Evolutionary conservation across 805 yeast species (phyloP).

Genomic region (Ogataea nonfermentans): DNA sequence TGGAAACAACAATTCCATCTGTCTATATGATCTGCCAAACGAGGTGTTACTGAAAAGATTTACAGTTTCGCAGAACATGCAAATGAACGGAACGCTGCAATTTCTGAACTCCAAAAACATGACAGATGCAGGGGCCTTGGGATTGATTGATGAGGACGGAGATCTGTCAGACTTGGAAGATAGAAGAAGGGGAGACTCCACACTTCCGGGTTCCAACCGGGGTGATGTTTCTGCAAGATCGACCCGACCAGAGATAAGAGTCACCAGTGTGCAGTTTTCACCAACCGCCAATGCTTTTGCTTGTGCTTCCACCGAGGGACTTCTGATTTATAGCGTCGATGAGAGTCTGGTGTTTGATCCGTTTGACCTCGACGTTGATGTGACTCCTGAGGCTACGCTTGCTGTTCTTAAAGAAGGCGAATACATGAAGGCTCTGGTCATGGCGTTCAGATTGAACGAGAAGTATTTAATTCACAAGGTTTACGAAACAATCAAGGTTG

Average conservation of each 20-base stretch:
- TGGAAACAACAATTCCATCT: constrained; percentile 87
- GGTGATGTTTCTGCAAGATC: constrained; percentile 78
- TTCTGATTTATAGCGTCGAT: constrained; percentile 78
- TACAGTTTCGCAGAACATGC: constrained; percentile 85
- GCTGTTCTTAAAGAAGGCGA: constrained; percentile 59
- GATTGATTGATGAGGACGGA: constrained; percentile 78
- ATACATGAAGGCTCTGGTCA: constrained; percentile 75
- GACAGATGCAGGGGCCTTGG: constrained; percentile 86
- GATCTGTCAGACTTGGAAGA: constrained; percentile 86
- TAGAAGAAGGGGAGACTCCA: constrained; percentile 47
- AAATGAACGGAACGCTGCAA: constrained; percentile 82
- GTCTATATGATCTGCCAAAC: constrained; percentile 85
- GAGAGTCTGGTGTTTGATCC: constrained; percentile 82
- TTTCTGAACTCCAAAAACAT: constrained; percentile 74
- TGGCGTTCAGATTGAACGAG: constrained; percentile 94
- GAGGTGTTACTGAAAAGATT: constrained; percentile 83
- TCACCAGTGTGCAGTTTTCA: constrained; percentile 73
- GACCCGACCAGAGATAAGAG: constrained; percentile 78
- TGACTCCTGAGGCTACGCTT: constrained; percentile 76
- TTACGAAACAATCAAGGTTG: constrained; percentile 69
- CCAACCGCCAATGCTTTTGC: constrained; percentile 91
- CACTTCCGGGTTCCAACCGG: constrained; percentile 84
- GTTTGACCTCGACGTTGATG: constrained; percentile 87
- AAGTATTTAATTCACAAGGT: constrained; percentile 65
- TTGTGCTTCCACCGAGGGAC: constrained; percentile 93